phyloP scores from a whole-genome alignment of 2,329 filamentous ascomycete species.

The Aspergillus neoniger region DNA sequence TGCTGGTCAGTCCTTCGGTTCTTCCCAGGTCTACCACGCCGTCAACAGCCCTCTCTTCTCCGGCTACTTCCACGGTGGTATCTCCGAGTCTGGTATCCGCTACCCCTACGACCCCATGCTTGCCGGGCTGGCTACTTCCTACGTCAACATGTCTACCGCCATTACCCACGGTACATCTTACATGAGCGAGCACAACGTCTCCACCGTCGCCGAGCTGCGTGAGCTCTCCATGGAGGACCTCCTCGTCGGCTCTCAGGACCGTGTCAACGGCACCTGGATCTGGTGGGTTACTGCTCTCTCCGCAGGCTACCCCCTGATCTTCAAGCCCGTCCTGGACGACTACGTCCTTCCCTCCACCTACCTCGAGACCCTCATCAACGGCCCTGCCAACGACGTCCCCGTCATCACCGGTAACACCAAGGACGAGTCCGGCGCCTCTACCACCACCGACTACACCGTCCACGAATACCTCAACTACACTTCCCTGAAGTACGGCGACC shows the following conservation, averaged over 20 bases:
- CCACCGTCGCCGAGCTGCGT: slow-evolving; percentile 26
- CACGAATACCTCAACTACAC: slow-evolving; percentile 30
- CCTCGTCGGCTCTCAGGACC: slow-evolving; percentile 28
- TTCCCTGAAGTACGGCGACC: slow-evolving; percentile 36
- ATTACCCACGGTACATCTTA: slow-evolving; percentile 30
- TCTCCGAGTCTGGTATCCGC: slow-evolving; percentile 34
- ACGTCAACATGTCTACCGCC: slow-evolving; percentile 31
- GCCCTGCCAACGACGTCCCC: slow-evolving; percentile 38
- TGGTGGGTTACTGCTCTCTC: slow-evolving; percentile 35
- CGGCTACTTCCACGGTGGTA: slow-evolving; percentile 33
- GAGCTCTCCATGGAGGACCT: slow-evolving; percentile 27
- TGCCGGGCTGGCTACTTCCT: slow-evolving; percentile 32
- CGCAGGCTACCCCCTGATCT: slow-evolving; percentile 30
- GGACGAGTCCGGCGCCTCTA: slow-evolving; percentile 34
- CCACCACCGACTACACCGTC: slow-evolving; percentile 26
- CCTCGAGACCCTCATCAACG: slow-evolving; percentile 27
- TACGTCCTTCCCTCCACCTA: slow-evolving; percentile 32
- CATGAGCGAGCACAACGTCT: slow-evolving; percentile 27
- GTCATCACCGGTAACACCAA: slow-evolving; percentile 41
- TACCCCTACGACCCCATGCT: slow-evolving; percentile 32
- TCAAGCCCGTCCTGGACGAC: slow-evolving; percentile 30
- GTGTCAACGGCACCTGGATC: slow-evolving; percentile 26
- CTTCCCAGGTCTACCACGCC: slow-evolving; percentile 34
- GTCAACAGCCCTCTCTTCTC: slow-evolving; percentile 34
- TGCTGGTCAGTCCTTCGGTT: slow-evolving; percentile 32